Evolutionary conservation across 2,329 filamentous ascomycete genomes (phyloP), one percentile per base, ranked within the genome.

Genomic region (Chaetomiaceae sp.): DNA sequence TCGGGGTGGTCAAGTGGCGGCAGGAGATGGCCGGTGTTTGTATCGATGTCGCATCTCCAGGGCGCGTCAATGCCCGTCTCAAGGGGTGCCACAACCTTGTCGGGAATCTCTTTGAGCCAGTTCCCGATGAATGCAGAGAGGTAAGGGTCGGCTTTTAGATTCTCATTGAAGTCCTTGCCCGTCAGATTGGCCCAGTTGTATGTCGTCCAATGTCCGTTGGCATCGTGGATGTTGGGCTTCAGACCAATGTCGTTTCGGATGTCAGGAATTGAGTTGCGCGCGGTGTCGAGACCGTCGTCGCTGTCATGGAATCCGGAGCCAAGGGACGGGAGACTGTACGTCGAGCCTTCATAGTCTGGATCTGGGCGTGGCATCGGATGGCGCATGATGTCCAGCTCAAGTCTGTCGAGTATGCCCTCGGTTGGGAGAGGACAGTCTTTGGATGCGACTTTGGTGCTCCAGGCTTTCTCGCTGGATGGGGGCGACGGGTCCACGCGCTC

Each of bases 41-140:
- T 62, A 43, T 76, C 58, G 2, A 77, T 59, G 16, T 72, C 73
- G 19, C 61, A 61, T 2, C 50, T 19, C 38, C 51, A 58, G 53
- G 61, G 57, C 44, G 56, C 37, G 3, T 13, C n/a, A 2, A 27
- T 33, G 6, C 35, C 25, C 6, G 38, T 10, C 7, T 42, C n/a
- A 14, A 60, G 54, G 7, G 27, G 13, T 2, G 33, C 48, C 16
- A 30, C 7, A 13, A 38, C 4, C 5, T 20, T 3, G 3, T 38
- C 44, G 1, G 54, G 44, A 16, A 55, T 19, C 1, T 13, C 23
- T 0, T 25, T 2, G 17, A 50, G 17, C 60, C 60, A 62, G 6
- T 41, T 38, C 4, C 4, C 9, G 12, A 60, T 41, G 27, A 60
- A 56, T 1, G 31, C 2, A 3, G 19, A 6, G 21, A 57, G 35